Evolutionary conservation across 2,329 filamentous ascomycete genomes (phyloP).

Genomic region (Pezizomycotina sp.): DNA sequence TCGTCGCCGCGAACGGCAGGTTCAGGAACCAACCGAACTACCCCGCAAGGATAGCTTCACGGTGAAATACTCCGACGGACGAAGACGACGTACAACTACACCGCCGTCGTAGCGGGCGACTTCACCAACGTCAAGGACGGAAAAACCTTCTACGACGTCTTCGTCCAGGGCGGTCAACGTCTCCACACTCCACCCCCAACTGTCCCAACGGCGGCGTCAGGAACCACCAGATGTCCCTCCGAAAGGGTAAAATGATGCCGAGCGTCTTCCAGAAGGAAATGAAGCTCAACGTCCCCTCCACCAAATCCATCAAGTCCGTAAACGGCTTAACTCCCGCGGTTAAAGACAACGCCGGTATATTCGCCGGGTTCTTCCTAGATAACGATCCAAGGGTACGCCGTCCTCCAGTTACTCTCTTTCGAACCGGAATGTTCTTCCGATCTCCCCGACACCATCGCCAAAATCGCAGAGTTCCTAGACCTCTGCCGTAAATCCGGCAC

Average conservation of each 20-base stretch:
- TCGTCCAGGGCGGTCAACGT: constrained; percentile 14
- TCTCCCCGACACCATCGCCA: constrained; percentile 9
- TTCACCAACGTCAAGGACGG: constrained; percentile 12
- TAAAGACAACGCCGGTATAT: constrained; percentile 11
- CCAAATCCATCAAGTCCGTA: no score
- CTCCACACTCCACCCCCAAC: no score
- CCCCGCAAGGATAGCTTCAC: constrained; percentile 11
- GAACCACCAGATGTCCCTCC: no score
- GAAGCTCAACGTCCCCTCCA: no score
- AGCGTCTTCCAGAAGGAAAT: no score
- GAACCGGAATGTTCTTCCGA: constrained; percentile 12
- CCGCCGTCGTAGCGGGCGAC: constrained; percentile 10
- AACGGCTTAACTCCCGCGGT: constrained; percentile 8
- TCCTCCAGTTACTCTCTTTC: constrained; percentile 13
- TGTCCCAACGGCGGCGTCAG: no score
- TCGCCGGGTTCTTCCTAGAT: constrained; percentile 14
- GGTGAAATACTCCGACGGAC: constrained; percentile 14
- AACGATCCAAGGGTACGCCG: constrained; percentile 17
- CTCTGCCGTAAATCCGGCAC: constrained; percentile 35
- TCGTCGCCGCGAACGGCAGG: constrained; percentile 10
- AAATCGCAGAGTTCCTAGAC: constrained; percentile 12
- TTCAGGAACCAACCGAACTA: constrained; percentile 15
- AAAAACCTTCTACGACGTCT: constrained; percentile 11
- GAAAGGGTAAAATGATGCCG: no score
- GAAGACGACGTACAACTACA: constrained; percentile 7